phyloP scores from a whole-genome alignment of 768 basidiomycete genomes.

The Leccinum incarnatum region DNA sequence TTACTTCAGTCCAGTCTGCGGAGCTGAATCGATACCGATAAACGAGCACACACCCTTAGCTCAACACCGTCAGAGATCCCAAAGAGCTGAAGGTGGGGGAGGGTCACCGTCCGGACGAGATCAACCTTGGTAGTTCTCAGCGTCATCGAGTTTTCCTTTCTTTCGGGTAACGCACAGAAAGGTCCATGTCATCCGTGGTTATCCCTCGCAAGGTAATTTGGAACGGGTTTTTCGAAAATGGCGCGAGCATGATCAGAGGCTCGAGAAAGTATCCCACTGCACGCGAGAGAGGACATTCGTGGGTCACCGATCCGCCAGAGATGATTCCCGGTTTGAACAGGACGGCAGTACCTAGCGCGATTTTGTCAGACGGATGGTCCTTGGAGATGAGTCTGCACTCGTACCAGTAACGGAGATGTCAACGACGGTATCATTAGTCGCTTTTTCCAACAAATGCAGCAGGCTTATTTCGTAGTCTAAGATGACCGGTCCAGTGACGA shows the following conservation, averaged over 20 bases:
- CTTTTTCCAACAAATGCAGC: constrained; percentile 80
- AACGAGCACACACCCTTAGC: constrained; percentile 55
- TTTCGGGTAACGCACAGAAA: constrained; percentile 59
- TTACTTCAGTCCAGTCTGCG: not conserved
- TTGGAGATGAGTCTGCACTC: constrained; percentile 14
- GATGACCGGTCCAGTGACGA: not conserved
- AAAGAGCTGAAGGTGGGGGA: constrained; percentile 88
- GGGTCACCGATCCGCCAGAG: constrained; percentile 72
- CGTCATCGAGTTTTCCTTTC: constrained; percentile 9
- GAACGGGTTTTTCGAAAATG: constrained; percentile 87
- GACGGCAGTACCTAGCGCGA: constrained; percentile 74
- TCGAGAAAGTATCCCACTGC: constrained; percentile 95
- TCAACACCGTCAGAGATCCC: constrained; percentile 90
- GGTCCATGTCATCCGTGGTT: constrained; percentile 89
- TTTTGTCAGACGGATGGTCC: constrained; percentile 1
- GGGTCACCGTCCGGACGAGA: constrained; percentile 81
- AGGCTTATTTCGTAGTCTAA: constrained; percentile 92
- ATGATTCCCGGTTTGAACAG: constrained; percentile 92
- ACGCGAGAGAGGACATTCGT: constrained; percentile 87
- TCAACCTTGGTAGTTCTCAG: constrained; percentile 58
- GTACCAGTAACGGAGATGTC: constrained; percentile 95
- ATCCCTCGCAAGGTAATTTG: constrained; percentile 82
- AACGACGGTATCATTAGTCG: constrained; percentile 91
- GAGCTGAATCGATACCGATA: not conserved
- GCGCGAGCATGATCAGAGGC: constrained; percentile 83